Base-by-base conservation (phyloP, 192 early-diverging fungal genomes). In the Coemansia sp. region DNA sequence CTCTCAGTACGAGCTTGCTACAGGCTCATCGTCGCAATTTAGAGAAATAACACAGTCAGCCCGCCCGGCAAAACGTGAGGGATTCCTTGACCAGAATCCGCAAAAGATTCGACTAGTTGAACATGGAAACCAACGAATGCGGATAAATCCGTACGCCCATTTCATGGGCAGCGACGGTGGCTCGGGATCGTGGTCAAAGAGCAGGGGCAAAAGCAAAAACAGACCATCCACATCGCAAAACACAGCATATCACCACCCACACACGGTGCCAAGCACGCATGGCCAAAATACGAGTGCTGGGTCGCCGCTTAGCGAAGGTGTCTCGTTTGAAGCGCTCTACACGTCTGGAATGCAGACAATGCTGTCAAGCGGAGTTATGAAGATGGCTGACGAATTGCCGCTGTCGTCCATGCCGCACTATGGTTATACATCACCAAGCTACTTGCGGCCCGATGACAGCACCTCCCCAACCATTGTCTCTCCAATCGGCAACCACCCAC, bases 11-110 rank as follows among this genome's bases (percentile, higher is more conserved):
- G 40, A 48, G 7, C 30, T 31, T 2, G 46, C 35, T 23, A 10
- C 31, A 6, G 45, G 19, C 46, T 22, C 22, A 9, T 14, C 22
- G 5, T 50, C 31, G 2, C 49, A 11, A 16, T 30, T 12, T 8
- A 25, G 19, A 27, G 16, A 18, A 3, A 32, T 24, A 29, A 52
- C 31, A 1, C 40, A 54, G 25, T 33, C 25, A 35, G 35, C 31
- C 31, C 25, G 65, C 2, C 19, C 52, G 10, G 59, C 65, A 16
- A 56, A 50, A 25, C 58, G 58, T 10, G 65, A 54, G 25, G 65
- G 58, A 18, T 55, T 67, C 3, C 46, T 67, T 19, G 65, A 67
- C 31, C 31, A 33, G n/a, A 47, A 48, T n/a, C 65, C 57, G 4
- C 57, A 54, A 19, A 60, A 60, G n/a, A 33, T 67, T 18, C 58